These are phyloP conservation scores for Trichoderma atrobrunneum DNA, from an alignment of 2,329 filamentous ascomycete genomes.

Conservation along the genomic window DNA sequence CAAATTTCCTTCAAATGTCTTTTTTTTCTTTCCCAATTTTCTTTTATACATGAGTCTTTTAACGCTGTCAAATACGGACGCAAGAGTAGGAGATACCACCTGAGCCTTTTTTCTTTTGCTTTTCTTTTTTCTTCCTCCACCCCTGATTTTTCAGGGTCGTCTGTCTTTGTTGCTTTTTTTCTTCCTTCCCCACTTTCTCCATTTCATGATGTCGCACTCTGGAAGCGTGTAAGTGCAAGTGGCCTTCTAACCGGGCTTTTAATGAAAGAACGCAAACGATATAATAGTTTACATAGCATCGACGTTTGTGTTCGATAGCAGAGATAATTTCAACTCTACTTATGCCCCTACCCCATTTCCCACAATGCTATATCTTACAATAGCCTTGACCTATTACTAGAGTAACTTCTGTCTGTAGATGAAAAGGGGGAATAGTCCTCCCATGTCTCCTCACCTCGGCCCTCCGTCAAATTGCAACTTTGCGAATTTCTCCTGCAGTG, in stretches of 20 bases:
- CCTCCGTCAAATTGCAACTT: constrained; percentile 34
- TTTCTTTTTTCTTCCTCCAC: neutral
- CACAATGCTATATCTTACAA: neutral
- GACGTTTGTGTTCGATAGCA: neutral
- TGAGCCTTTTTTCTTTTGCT: neutral
- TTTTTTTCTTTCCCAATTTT: neutral
- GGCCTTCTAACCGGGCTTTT: neutral
- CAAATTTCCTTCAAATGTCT: neutral
- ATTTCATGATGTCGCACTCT: neutral
- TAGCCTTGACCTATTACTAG: neutral
- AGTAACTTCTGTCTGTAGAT: neutral
- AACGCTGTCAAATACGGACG: constrained; percentile 19
- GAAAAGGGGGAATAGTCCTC: neutral
- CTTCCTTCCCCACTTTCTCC: neutral
- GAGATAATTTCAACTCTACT: neutral
- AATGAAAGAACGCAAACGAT: neutral
- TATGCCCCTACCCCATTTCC: neutral
- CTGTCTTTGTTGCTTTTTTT: neutral
- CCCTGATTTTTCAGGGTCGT: neutral
- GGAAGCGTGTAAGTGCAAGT: neutral
- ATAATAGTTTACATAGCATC: neutral
- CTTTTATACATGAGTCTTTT: neutral
- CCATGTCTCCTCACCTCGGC: neutral
- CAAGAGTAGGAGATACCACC: constrained; percentile 22
- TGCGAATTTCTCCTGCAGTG: constrained; percentile 45